Percentiles rank a stretch among this genome's conserved stretches.
These are phyloP conservation scores for Diaporthe batatas DNA, from an alignment of 2,329 filamentous ascomycete genomes.

Conservation along the genomic window DNA sequence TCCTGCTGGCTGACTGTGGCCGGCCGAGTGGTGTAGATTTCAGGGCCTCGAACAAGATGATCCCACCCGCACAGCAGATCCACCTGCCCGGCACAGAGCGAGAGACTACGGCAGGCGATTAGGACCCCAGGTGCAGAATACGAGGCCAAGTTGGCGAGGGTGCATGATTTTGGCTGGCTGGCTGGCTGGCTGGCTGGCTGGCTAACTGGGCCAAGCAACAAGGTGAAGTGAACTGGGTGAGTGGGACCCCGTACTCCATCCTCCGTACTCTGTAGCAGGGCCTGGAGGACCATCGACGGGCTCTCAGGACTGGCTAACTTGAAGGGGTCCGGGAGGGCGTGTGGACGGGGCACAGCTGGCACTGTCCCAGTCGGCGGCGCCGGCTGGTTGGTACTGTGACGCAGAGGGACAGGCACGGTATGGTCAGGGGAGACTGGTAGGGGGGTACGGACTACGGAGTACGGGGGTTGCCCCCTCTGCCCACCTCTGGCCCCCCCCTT, in stretches of 20 bases:
- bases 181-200: no score
- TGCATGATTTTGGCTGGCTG: slow-evolving; percentile 36
- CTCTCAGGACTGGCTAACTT: slow-evolving; percentile 11
- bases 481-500: background rate
- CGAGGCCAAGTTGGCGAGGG: slow-evolving; percentile 22
- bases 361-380: slow-evolving; percentile 3
- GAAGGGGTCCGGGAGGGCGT: slow-evolving; percentile 7
- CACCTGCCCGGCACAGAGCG: slow-evolving; percentile 30
- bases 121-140: slow-evolving; percentile 37
- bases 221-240: background rate
- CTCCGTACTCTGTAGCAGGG: background rate
- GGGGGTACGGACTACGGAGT: background rate
- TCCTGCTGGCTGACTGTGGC: slow-evolving; percentile 23
- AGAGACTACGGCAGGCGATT: slow-evolving; percentile 33
- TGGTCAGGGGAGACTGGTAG: slow-evolving; percentile 22
- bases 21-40: slow-evolving; percentile 29
- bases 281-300: slow-evolving; percentile 16
- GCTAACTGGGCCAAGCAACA: slow-evolving; percentile 6
- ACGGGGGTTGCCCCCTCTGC: background rate
- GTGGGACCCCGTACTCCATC: background rate
- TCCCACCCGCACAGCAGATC: slow-evolving; percentile 20
- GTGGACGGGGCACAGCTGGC: background rate
- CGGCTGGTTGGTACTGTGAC: background rate
- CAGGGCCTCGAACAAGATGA: slow-evolving; percentile 31
- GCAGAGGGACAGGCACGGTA: background rate